Base-by-base conservation (phyloP, 164 flowering plant species). In the Paratinospora sagittata region DNA sequence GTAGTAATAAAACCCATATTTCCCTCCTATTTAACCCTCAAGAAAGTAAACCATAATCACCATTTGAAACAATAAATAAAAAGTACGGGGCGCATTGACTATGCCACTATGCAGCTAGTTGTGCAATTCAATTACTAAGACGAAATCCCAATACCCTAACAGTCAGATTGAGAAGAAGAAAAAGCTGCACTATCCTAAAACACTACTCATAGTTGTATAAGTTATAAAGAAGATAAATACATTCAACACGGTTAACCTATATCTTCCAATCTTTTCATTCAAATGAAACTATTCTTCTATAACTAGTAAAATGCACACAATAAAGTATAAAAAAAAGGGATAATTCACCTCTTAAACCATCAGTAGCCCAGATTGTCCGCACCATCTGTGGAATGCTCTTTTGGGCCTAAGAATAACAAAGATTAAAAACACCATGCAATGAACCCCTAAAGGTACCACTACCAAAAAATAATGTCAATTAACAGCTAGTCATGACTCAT, bases 321-420 rank as follows among this genome's bases (percentile, higher is more conserved):
- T 43, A 66, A 39, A 2, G 12, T 23, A 34, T 19, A n/a, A 23
- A 21, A 43, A 19, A 16, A 23, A 60, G 67, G 49, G 43, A 45
- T 23, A 30, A 33, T 62, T 39, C 81, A 91, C 97, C 98, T 81
- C 79, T 77, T 69, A 85, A 52, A 57, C 98, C 97, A 85, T 93
- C 96, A 27, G 85, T 80, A 39, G 61, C 75, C 93, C 95, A 88
- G 27, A 93, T 84, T 37, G 88, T 72, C 14, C 82, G 85, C 24
- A 93, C 84, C 98, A 93, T 89, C 78, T 91, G 89, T 39, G 79
- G 33, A 13, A 88, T 79, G 82, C 78, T 82, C 79, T 86, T 89
- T 67, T 84, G 96, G 67, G 76, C 83, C 98, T 91, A 85, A 73
- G 41, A 69, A 72, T 37, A n/a, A 63, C 16, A 13, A 70, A 65